A percentile compares a stretch with the other conserved stretches of the same genome.
Conservation (phyloP, 2,329 filamentous ascomycete species). For the Ploettnerulaceae sp. region DNA sequence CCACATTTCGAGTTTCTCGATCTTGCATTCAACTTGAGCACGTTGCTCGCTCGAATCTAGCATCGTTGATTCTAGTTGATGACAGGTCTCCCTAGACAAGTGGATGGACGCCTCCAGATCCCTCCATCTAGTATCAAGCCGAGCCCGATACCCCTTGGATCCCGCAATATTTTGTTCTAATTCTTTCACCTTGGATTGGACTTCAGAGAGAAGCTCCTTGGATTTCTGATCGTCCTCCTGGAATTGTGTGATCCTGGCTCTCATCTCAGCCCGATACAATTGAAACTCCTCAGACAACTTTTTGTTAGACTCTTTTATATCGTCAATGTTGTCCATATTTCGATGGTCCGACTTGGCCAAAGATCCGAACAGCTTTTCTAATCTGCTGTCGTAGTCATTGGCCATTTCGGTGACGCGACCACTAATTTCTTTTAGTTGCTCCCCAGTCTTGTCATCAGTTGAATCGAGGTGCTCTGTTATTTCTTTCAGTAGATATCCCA, state of each 20-base stretch:
- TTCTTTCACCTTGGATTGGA: not conserved
- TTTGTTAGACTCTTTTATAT: not conserved
- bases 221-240: not conserved
- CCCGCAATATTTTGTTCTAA: not conserved
- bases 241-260: not conserved
- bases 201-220: not conserved
- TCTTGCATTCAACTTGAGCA: not conserved
- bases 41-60: not conserved
- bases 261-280: not conserved
- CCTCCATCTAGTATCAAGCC: not conserved
- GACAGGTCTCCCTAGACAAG: not conserved
- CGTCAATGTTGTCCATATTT: constrained; percentile 5
- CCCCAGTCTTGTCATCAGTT: not conserved
- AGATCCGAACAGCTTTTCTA: not conserved
- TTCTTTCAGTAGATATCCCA: not conserved
- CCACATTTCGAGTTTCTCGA: not conserved
- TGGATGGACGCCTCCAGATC: constrained; percentile 1
- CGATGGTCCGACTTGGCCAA: constrained; percentile 8
- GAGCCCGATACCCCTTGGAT: not conserved
- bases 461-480: not conserved
- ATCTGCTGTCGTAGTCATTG: not conserved
- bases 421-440: not conserved
- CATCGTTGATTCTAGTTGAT: not conserved
- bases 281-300: not conserved
- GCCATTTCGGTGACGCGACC: not conserved